Evolutionary conservation across 108 stramenopile species (phyloP).

Genomic region (Pseudonitzschia multistriata): DNA sequence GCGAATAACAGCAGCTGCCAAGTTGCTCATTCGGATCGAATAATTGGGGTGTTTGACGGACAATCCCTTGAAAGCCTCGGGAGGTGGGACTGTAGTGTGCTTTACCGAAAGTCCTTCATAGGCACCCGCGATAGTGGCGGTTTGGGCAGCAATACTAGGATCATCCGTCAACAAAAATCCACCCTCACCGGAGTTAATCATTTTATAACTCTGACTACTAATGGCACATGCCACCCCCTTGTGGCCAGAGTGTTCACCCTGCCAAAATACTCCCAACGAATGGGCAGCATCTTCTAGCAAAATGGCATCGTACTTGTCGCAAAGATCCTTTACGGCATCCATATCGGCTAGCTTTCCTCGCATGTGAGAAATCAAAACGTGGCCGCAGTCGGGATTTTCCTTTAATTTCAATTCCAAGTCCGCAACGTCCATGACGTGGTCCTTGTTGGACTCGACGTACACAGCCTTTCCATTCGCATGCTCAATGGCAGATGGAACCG

Average conservation of each 20-base stretch:
- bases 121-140: slow-evolving; percentile 81
- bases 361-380: slow-evolving; percentile 89
- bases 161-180: slow-evolving; percentile 86
- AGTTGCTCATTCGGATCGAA: slow-evolving; percentile 77
- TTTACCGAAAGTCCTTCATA: slow-evolving; percentile 77
- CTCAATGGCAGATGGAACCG: slow-evolving; percentile 81
- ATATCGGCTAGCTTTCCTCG: slow-evolving; percentile 90
- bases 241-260: slow-evolving; percentile 83
- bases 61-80: slow-evolving; percentile 54
- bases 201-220: slow-evolving; percentile 83
- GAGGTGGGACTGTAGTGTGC: slow-evolving; percentile 71
- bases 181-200: slow-evolving; percentile 92
- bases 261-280: slow-evolving; percentile 78
- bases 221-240: slow-evolving; percentile 71
- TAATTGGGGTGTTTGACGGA: slow-evolving; percentile 76
- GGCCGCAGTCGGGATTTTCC: slow-evolving; percentile 69
- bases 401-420: slow-evolving; percentile 83
- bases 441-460: slow-evolving; percentile 77
- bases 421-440: slow-evolving; percentile 76
- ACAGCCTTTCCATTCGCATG: slow-evolving; percentile 84
- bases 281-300: slow-evolving; percentile 91
- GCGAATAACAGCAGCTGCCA: slow-evolving; percentile 74
- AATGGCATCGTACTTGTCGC: slow-evolving; percentile 63
- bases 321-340: slow-evolving; percentile 69
- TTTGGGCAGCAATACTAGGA: slow-evolving; percentile 67